Evolutionary conservation across 1,139 yeast genomes (phyloP).

Genomic region (Candida smagusa): DNA sequence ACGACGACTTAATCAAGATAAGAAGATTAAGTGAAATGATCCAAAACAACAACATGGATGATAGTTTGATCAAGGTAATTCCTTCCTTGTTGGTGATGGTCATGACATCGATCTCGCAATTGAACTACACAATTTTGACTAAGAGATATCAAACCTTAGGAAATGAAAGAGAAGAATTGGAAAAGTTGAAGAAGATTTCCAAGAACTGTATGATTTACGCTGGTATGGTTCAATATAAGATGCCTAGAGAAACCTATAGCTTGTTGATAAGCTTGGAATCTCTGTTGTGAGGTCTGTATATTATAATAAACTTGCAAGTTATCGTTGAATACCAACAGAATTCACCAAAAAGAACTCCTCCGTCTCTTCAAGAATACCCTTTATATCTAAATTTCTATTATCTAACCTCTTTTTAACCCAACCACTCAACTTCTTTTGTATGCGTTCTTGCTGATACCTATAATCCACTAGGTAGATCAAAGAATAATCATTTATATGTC

Average conservation of each 20-base stretch:
- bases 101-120: slow-evolving; percentile 72
- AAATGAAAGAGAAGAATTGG: slow-evolving; percentile 53
- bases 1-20: slow-evolving; percentile 34
- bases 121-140: slow-evolving; percentile 47
- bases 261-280: slow-evolving; percentile 71
- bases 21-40: slow-evolving; percentile 43
- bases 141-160: slow-evolving; percentile 49
- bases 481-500: slow-evolving; percentile 82
- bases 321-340: background rate
- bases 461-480: slow-evolving; percentile 68
- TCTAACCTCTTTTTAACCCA: slow-evolving; percentile 63
- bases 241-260: slow-evolving; percentile 90
- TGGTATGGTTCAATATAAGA: slow-evolving; percentile 91
- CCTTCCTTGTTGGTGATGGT: slow-evolving; percentile 78
- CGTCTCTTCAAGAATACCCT: slow-evolving; percentile 18
- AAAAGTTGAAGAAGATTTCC: slow-evolving; percentile 60
- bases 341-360: slow-evolving; percentile 21
- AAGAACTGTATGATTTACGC: slow-evolving; percentile 92
- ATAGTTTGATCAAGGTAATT: slow-evolving; percentile 70
- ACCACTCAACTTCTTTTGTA: slow-evolving; percentile 63
- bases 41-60: slow-evolving; percentile 52
- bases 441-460: slow-evolving; percentile 49
- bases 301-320: background rate
- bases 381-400: slow-evolving; percentile 6
- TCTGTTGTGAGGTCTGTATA: slow-evolving; percentile 19